phyloP scores from a whole-genome alignment of 2,329 filamentous ascomycete genomes.

The Beauveria varroae region DNA sequence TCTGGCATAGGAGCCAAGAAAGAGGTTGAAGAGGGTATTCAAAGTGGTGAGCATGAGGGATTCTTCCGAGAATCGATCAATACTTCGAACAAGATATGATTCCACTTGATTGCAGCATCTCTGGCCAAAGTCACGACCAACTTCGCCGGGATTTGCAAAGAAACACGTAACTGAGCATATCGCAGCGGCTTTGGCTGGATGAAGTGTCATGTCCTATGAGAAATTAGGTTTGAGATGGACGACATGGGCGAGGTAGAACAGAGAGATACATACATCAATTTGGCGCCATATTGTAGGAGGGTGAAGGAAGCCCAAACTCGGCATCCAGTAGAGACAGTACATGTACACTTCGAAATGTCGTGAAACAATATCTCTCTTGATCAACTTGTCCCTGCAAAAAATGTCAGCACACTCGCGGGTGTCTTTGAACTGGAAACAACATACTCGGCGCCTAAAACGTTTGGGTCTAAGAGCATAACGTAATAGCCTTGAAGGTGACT shows the following conservation, averaged over 20 bases:
- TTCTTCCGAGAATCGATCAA: constrained; percentile 29
- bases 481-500: constrained; percentile 14
- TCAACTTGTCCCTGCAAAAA: constrained; percentile 24
- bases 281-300: constrained; percentile 26
- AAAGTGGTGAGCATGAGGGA: constrained; percentile 28
- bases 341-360: constrained; percentile 33
- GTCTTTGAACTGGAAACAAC: constrained; percentile 3
- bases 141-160: constrained; percentile 26
- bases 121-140: constrained; percentile 27
- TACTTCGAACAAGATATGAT: constrained; percentile 31
- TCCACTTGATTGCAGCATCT: constrained; percentile 33
- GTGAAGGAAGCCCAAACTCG: constrained; percentile 32
- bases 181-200: constrained; percentile 28
- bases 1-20: constrained; percentile 29
- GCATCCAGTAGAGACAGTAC: constrained; percentile 29
- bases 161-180: constrained; percentile 31
- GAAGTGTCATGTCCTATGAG: constrained; percentile 24
- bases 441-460: constrained; percentile 23
- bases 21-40: constrained; percentile 28
- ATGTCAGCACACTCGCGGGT: neutral
- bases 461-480: constrained; percentile 18
- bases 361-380: constrained; percentile 27
- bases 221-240: neutral
- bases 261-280: constrained; percentile 23
- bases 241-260: neutral